Evolutionary conservation across 2,329 filamentous ascomycete species (phyloP).

Genomic region (Colletotrichum gloeosporioides): DNA sequence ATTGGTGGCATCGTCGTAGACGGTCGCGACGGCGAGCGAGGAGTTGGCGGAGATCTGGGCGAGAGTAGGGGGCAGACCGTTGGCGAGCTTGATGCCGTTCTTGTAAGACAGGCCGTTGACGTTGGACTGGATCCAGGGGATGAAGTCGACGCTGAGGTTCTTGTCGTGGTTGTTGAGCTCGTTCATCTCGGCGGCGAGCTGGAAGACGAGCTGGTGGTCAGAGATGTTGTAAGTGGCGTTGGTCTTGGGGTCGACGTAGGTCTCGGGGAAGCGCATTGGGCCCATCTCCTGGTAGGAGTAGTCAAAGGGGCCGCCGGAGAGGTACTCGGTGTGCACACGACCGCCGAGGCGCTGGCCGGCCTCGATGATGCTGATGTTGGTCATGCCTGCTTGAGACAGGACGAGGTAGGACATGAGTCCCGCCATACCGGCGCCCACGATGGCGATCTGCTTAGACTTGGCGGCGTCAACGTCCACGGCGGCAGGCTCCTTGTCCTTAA

Average conservation of each 20-base stretch:
- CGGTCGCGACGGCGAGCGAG: conserved; percentile 36
- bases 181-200: conserved; percentile 66
- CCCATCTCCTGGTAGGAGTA: conserved; percentile 74
- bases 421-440: conserved; percentile 70
- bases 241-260: conserved; percentile 52
- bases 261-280: conserved; percentile 68
- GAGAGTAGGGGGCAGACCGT: conserved; percentile 58
- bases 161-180: conserved; percentile 57
- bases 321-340: conserved; percentile 67
- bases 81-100: conserved; percentile 50
- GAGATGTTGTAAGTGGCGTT: conserved; percentile 64
- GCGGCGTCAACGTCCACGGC: conserved; percentile 56
- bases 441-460: conserved; percentile 65
- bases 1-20: conserved; percentile 35
- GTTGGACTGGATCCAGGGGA: conserved; percentile 64
- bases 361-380: conserved; percentile 67
- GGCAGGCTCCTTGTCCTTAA: conserved; percentile 58
- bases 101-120: conserved; percentile 59
- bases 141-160: conserved; percentile 62
- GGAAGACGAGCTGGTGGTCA: conserved; percentile 70
- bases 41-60: conserved; percentile 52
- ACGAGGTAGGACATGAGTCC: conserved; percentile 65
- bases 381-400: conserved; percentile 58
- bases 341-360: conserved; percentile 66
- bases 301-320: conserved; percentile 62